phyloP scores from a whole-genome alignment of 805 yeast species.

The Alloascoidea africana region DNA sequence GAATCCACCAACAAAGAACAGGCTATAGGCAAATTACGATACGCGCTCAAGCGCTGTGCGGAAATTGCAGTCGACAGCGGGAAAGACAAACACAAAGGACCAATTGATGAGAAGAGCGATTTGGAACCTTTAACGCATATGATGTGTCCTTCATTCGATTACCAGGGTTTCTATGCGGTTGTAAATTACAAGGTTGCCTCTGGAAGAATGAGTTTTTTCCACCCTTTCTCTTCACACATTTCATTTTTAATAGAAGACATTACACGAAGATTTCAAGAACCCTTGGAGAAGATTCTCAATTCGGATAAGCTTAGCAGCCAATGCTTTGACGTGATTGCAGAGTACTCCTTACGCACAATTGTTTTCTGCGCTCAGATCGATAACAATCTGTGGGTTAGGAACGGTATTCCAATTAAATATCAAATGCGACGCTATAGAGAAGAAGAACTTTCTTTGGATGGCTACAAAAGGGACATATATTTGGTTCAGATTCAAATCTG shows the following conservation, averaged over 20 bases:
- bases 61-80: too few species aligned
- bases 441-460: conserved; percentile 64
- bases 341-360: conserved; percentile 62
- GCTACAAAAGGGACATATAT: conserved; percentile 45
- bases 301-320: too few species aligned
- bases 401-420: conserved; percentile 67
- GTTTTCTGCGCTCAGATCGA: conserved; percentile 75
- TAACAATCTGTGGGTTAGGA: conserved; percentile 88
- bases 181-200: conserved; percentile 26
- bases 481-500: conserved; percentile 49
- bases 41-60: too few species aligned
- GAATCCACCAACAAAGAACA: too few species aligned
- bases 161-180: too few species aligned
- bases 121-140: too few species aligned
- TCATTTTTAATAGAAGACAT: conserved; percentile 54
- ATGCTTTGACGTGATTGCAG: conserved; percentile 35
- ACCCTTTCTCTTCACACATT: conserved; percentile 63
- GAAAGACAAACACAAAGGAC: too few species aligned
- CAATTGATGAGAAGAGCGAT: too few species aligned
- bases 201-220: conserved; percentile 55
- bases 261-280: conserved; percentile 10
- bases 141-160: too few species aligned
- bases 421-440: conserved; percentile 71
- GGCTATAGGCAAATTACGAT: too few species aligned
- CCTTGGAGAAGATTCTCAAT: conserved; percentile 7